Conservation (phyloP, 768 basidiomycete species). For the Tulasnella calospora region DNA sequence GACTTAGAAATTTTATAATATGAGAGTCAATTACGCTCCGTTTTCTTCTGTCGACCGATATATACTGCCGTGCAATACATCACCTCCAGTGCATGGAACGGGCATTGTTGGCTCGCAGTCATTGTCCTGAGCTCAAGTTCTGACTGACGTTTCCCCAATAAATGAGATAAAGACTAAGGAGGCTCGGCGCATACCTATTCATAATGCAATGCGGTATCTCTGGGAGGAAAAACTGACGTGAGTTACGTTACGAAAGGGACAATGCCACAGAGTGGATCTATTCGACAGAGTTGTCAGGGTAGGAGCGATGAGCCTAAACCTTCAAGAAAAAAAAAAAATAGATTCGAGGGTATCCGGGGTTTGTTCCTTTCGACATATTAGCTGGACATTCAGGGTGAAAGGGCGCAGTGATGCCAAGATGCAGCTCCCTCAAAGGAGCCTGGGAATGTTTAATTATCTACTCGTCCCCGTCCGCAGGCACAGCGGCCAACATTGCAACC, state of each 20-base stretch:
- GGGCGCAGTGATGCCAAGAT: neutral
- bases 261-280: neutral
- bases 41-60: neutral
- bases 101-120: neutral
- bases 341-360: neutral
- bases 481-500: neutral
- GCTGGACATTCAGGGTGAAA: neutral
- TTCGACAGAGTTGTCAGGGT: neutral
- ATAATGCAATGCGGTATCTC: no score
- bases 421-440: neutral
- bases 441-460: slow-evolving; percentile 3
- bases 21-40: neutral
- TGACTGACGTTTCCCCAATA: no score
- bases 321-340: neutral
- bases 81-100: neutral
- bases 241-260: no score
- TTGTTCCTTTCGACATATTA: neutral
- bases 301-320: neutral
- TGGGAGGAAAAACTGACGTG: no score
- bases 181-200: no score
- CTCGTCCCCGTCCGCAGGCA: neutral
- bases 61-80: neutral
- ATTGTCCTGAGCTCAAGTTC: no score
- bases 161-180: no score
- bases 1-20: no score